Evolutionary conservation across 2,329 filamentous ascomycete species (phyloP).

Genomic region (Cercospora canescens): DNA sequence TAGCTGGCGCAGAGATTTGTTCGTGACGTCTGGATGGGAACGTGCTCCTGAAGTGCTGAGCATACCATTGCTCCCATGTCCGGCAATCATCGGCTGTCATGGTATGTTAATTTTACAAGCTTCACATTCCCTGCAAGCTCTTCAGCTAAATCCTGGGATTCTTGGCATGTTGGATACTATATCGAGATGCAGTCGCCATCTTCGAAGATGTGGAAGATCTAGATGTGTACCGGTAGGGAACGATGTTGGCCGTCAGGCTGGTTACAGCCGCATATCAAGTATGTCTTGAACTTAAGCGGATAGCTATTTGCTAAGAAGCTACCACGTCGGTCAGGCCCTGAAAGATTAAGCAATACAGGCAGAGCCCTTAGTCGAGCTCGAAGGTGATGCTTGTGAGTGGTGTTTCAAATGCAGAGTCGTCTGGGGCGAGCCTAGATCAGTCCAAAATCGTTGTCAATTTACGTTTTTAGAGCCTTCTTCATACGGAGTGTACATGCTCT

Average conservation of each 20-base stretch:
- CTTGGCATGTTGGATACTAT: background rate
- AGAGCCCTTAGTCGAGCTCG: background rate
- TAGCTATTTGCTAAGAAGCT: too few relatives aligned
- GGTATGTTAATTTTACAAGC: conserved; percentile 3
- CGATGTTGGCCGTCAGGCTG: background rate
- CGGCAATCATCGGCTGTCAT: background rate
- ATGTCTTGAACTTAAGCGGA: background rate
- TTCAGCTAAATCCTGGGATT: background rate
- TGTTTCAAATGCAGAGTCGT: background rate
- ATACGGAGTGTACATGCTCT: background rate
- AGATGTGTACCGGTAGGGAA: background rate
- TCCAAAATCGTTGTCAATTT: background rate
- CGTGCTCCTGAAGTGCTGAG: background rate
- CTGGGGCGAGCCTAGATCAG: background rate
- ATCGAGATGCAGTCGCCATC: background rate
- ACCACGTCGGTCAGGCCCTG: background rate
- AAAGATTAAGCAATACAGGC: background rate
- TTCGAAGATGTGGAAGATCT: background rate
- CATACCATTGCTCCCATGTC: background rate
- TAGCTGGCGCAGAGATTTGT: background rate
- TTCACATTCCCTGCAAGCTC: background rate
- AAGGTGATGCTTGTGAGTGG: background rate
- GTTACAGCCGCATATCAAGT: background rate
- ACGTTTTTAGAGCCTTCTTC: background rate
- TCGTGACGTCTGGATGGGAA: background rate